A percentile compares a stretch with the other conserved stretches of the same genome.
Conservation (phyloP, 2,329 filamentous ascomycete genomes). For the Fusarium sp. region DNA sequence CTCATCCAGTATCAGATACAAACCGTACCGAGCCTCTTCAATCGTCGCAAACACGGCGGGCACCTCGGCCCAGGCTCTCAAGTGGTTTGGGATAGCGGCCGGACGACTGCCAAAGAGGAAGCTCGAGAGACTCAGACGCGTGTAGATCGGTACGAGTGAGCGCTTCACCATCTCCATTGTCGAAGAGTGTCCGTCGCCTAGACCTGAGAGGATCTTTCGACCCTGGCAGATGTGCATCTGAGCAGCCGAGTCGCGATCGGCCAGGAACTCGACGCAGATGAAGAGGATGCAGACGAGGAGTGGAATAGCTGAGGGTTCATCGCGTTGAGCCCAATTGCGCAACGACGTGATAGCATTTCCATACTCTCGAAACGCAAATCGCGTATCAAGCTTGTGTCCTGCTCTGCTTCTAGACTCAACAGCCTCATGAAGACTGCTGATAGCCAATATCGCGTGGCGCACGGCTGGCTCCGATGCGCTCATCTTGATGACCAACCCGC, state of each 20-base stretch:
- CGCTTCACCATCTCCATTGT: constrained; percentile 54
- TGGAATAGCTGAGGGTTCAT: constrained; percentile 47
- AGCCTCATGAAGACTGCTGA: constrained; percentile 61
- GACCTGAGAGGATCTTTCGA: constrained; percentile 53
- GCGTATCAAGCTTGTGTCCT: constrained; percentile 30
- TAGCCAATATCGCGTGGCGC: constrained; percentile 61
- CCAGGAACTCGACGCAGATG: constrained; percentile 66
- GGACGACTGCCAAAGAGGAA: constrained; percentile 56
- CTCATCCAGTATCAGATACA: constrained; percentile 57
- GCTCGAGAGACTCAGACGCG: constrained; percentile 55
- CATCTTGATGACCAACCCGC: constrained; percentile 58
- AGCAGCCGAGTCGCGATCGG: constrained; percentile 60
- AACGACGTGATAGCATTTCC: constrained; percentile 60
- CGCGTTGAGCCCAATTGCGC: constrained; percentile 49
- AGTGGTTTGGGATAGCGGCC: constrained; percentile 49
- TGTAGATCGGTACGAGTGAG: constrained; percentile 58
- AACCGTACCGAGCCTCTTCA: constrained; percentile 44
- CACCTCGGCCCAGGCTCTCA: constrained; percentile 48
- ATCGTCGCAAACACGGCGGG: constrained; percentile 51
- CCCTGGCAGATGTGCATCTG: constrained; percentile 59
- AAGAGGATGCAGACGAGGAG: constrained; percentile 63
- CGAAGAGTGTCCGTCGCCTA: constrained; percentile 44
- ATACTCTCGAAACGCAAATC: constrained; percentile 54
- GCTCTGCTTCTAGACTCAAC: constrained; percentile 37
- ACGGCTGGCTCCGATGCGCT: constrained; percentile 59